phyloP scores from a whole-genome alignment of 805 yeast genomes.

The Cephaloascus fragrans region DNA sequence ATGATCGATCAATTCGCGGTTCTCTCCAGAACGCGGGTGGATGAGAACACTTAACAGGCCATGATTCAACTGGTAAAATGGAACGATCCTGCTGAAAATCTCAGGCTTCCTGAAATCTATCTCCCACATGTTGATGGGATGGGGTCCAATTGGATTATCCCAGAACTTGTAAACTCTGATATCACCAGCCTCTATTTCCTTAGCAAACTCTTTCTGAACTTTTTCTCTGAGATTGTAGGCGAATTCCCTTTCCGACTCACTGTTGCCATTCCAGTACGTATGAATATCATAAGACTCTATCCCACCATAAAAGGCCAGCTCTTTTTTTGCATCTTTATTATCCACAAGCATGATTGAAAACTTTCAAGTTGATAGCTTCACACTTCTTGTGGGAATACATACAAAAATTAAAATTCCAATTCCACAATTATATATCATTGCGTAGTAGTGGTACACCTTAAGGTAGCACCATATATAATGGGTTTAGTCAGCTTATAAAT shows the following conservation, averaged over 20 bases:
- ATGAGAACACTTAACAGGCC: slow-evolving; percentile 41
- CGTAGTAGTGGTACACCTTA: too few species aligned
- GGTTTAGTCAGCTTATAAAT: too few species aligned
- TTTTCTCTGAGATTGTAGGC: slow-evolving; percentile 28
- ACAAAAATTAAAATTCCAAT: too few species aligned
- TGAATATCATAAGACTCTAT: slow-evolving; percentile 41
- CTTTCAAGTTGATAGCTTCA: too few species aligned
- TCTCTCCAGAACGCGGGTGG: slow-evolving; percentile 38
- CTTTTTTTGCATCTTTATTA: background rate
- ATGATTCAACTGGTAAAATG: slow-evolving; percentile 44
- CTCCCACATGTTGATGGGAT: slow-evolving; percentile 51
- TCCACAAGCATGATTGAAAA: too few species aligned
- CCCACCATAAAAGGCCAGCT: background rate
- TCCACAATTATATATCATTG: too few species aligned
- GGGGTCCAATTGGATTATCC: slow-evolving; percentile 47
- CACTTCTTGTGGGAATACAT: too few species aligned
- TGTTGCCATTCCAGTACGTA: slow-evolving; percentile 35
- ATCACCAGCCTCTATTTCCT: slow-evolving; percentile 28
- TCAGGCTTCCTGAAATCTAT: slow-evolving; percentile 39
- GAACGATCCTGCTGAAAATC: slow-evolving; percentile 32
- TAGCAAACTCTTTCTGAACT: slow-evolving; percentile 28
- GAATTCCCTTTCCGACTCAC: slow-evolving; percentile 18
- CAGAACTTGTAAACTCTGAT: slow-evolving; percentile 34
- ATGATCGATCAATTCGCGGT: slow-evolving; percentile 34
- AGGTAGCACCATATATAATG: too few species aligned